phyloP scores from a whole-genome alignment of 2,329 filamentous ascomycete genomes.

The Cladophialophora bantiana region DNA sequence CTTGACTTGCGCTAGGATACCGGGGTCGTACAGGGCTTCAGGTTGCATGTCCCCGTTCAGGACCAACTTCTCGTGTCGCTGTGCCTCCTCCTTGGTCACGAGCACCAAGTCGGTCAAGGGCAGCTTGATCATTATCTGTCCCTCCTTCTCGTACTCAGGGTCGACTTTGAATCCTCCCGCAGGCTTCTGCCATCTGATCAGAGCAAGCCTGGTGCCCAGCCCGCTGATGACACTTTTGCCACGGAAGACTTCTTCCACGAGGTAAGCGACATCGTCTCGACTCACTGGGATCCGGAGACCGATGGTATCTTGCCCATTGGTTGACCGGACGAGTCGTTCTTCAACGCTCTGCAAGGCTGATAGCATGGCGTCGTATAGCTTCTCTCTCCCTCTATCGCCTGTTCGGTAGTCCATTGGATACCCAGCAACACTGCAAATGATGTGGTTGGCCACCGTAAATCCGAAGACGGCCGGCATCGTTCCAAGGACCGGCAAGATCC shows the following conservation, averaged over 20 bases:
- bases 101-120: conserved; percentile 76
- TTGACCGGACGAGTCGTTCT: conserved; percentile 71
- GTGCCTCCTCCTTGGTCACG: conserved; percentile 89
- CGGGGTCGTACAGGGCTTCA: conserved; percentile 76
- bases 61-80: conserved; percentile 79
- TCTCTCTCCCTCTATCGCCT: conserved; percentile 80
- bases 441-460: conserved; percentile 87
- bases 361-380: conserved; percentile 88
- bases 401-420: conserved; percentile 85
- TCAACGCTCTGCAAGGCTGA: conserved; percentile 77
- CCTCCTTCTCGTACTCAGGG: conserved; percentile 63
- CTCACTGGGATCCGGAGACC: conserved; percentile 83
- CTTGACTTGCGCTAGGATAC: conserved; percentile 72
- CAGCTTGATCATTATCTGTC: conserved; percentile 78
- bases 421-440: conserved; percentile 79
- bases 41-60: conserved; percentile 71
- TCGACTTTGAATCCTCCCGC: conserved; percentile 66
- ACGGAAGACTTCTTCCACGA: conserved; percentile 87
- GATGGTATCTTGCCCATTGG: conserved; percentile 58
- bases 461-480: conserved; percentile 98
- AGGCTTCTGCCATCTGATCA: conserved; percentile 82
- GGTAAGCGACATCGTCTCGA: conserved; percentile 80
- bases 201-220: conserved; percentile 75
- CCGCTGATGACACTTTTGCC: conserved; percentile 85
- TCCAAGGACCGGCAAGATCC: conserved; percentile 92